Base-by-base conservation (phyloP, 257 asterid genomes). In the Capsicum pubescens region DNA sequence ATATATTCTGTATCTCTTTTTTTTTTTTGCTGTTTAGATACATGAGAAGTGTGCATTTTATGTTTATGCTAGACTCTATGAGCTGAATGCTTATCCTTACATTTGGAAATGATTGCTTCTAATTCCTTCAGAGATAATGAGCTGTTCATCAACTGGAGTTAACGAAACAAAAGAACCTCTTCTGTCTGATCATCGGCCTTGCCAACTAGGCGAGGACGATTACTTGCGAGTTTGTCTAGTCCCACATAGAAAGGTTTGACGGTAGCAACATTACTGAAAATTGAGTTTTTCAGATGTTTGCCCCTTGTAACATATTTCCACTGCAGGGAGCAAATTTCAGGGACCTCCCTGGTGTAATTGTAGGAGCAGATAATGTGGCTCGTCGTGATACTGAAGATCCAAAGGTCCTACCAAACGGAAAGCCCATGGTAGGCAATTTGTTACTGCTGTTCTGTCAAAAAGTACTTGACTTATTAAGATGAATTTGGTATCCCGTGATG, bases 241-340 rank as follows among this genome's bases (percentile, higher is more conserved):
- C 86, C 97, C 98, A 3, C 95, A 59, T 61, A 81, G 88, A 58
- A 94, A 95, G 92, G 92, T 87, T 59, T 44, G 86, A 72, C 14
- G 70, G 5, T 59, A 11, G 66, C 68, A 44, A 13, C 35, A 35
- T 21, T 68, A 39, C 64, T 82, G 42, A 9, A 14, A 77, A 32
- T 32, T 32, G 42, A 54, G 5, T 54, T 54, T 76, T 77, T 32
- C 66, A 32, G 63, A 68, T 52, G 63, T 46, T 88, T 64, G 82
- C 61, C 44, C 42, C 32, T 69, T 58, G 74, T 83, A 14, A 86
- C 16, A 19, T 15, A 50, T 84, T 66, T 35, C 63, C 79, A 17
- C 17, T 68, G 79, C 42, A 89, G 90, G 99, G 98, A 16, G 99
- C 97, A 8, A 94, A 91, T 86, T 94, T 94, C 84, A 84, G 97